Base-by-base conservation (phyloP, 257 asterid genomes). In the Solanum lycopersicoides region DNA sequence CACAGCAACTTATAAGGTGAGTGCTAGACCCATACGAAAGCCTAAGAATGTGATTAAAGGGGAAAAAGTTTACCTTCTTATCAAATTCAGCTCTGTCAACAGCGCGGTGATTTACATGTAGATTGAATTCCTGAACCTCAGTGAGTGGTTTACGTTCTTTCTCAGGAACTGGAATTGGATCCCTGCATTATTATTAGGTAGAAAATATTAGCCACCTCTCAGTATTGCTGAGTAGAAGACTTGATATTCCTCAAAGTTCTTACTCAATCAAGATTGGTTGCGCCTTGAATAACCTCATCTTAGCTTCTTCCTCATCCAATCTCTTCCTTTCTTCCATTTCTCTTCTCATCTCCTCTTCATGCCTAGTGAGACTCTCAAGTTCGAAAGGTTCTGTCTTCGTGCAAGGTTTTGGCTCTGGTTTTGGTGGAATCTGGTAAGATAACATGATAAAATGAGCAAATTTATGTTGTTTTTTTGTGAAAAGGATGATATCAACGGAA, bases 401-500 rank as follows among this genome's bases (percentile, higher is more conserved):
- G 93, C 99, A 93, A 23, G 96, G 94, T 88, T 95, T 97, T 30
- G 98, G 98, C 87, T 96, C 97, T 86, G 98, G 99, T 90, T 95
- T 97, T 12, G 98, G 98, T 45, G 99, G 99, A 83, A 97, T 87
- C 98, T 95, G 92, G 90, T 72, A 44, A 76, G 65, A 90, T 41
- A 84, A 60, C 25, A 34, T 41, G 35, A 3, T 32, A 42, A 18
- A 65, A 16, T 84, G 2, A 35, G 45, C 53, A 53, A 35, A 32
- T 16, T 32, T 23, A 69, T 13, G 65, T 39, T 13, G 65, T 23
- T 32, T 32, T 66, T 14, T 42, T 68, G n/a, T 14, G 15, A 66
- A 35, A 25, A 6, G 74, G 44, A 25, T 59, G n/a, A 20, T 56
- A 56, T 35, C 65, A 28, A 47, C 34, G 5, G 41, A 42, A n/a